phyloP scores from a whole-genome alignment of 805 yeast species.

The Ogataea kodamae region DNA sequence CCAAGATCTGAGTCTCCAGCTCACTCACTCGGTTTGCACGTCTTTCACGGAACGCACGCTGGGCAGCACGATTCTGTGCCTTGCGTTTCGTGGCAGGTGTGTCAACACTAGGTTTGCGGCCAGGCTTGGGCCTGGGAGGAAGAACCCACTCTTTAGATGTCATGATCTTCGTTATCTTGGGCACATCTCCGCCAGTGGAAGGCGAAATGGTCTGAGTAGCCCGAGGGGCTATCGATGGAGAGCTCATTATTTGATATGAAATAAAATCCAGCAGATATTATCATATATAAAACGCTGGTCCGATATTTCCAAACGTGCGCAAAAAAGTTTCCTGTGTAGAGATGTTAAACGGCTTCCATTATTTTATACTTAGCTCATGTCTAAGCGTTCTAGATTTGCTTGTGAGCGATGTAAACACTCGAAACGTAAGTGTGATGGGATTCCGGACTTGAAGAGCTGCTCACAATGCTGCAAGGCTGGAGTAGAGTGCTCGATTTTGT shows the following conservation, averaged over 20 bases:
- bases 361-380: neutral
- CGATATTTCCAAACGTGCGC: conserved; percentile 8
- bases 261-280: conserved; percentile 2
- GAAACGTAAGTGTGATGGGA: conserved; percentile 25
- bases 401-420: conserved; percentile 22
- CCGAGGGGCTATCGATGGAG: conserved; percentile 24
- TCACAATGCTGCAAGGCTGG: conserved; percentile 14
- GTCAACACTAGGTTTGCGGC: conserved; percentile 48
- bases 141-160: conserved; percentile 59
- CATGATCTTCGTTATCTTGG: conserved; percentile 45
- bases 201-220: conserved; percentile 20
- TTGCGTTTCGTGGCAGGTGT: conserved; percentile 82
- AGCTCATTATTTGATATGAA: conserved; percentile 17
- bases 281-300: conserved; percentile 9
- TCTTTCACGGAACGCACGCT: conserved; percentile 84
- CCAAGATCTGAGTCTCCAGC: conserved; percentile 64
- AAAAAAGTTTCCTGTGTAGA: conserved; percentile 4
- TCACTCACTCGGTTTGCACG: conserved; percentile 79
- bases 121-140: conserved; percentile 63
- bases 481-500: conserved; percentile 17
- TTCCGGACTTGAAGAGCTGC: conserved; percentile 21
- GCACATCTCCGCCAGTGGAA: conserved; percentile 10
- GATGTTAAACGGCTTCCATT: conserved; percentile 4
- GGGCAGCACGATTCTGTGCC: conserved; percentile 93
- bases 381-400: conserved; percentile 16